Evolutionary conservation across 1,139 yeast species (phyloP).

Genomic region (Debaryomyces sp.): DNA sequence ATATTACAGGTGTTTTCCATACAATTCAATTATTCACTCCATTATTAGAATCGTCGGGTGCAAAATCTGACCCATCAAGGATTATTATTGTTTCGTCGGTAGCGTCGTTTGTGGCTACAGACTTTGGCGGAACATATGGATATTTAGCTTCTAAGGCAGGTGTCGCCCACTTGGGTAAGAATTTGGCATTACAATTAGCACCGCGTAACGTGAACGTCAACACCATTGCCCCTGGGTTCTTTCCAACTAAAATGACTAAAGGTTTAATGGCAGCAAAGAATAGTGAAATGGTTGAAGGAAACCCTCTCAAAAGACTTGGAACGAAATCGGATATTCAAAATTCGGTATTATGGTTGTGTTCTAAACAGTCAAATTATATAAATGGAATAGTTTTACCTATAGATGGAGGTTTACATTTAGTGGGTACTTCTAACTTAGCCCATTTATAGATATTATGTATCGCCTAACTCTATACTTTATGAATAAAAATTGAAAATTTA

Average conservation of each 20-base stretch:
- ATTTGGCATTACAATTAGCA: slow-evolving; percentile 7
- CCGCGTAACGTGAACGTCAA: slow-evolving; percentile 5
- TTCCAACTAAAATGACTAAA: slow-evolving; percentile 3
- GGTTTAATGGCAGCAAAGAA: neutral
- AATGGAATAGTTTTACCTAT: slow-evolving; percentile 4
- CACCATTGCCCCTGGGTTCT: slow-evolving; percentile 2
- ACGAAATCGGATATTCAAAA: slow-evolving; percentile 4
- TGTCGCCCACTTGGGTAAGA: slow-evolving; percentile 2
- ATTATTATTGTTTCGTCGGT: slow-evolving; percentile 6
- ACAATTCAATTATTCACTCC: slow-evolving; percentile 1
- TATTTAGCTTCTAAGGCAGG: slow-evolving; percentile 3
- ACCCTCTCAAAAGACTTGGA: slow-evolving; percentile 4
- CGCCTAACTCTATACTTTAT: neutral
- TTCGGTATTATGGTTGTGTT: slow-evolving; percentile 5
- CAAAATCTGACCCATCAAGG: slow-evolving; percentile 1
- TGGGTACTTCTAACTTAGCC: slow-evolving; percentile 4
- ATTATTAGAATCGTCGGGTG: slow-evolving; percentile 1
- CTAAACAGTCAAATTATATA: slow-evolving; percentile 6
- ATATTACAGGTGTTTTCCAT: slow-evolving; percentile 2
- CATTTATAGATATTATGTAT: neutral
- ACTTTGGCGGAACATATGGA: slow-evolving; percentile 2
- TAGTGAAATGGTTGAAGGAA: slow-evolving; percentile 2
- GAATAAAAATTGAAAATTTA: neutral
- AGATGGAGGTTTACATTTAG: slow-evolving; percentile 4
- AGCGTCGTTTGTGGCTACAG: slow-evolving; percentile 4